Evolutionary conservation across 2,329 filamentous ascomycete species (phyloP), one percentile per base, ranked within the genome.

Genomic region (Pseudogymnoascus sp.): DNA sequence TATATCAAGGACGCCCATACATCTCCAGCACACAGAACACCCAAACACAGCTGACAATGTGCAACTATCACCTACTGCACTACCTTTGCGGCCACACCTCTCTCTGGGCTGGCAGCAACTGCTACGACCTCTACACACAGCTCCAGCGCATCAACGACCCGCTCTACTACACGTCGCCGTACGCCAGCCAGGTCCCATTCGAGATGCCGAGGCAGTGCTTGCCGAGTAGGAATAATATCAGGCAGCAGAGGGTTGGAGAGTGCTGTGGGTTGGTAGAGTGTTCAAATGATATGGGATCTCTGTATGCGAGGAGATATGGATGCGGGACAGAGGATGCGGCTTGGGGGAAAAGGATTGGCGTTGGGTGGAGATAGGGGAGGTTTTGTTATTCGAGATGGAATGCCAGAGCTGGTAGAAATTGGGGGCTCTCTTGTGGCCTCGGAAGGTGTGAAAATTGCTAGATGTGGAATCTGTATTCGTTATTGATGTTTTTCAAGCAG

Each of bases 141-240:
- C 67, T 73, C 1, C 69, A 72, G 64, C 67, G 72, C 11, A 72
- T 73, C 63, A 72, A 73, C 62, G 60, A 72, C 23, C 71, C 71
- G 4, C 38, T 46, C n/a, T 62, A 46, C 42, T 50, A 62, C 25
- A 36, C 60, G 14, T 23, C 59, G n/a, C 59, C 59, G 10, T 60
- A 60, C 34, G 8, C 36, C 21, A 18, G 59, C 8, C 18, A 50
- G 18, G 10, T 46, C 23, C 60, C 60, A 50, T 62, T 62, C 31
- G 60, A 62, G 42, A 37, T 62, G 23, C 60, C 42, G 21, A 36
- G 40, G 21, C 36, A 50, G 14, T 62, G 60, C 60, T 56, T 62
- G 25, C 60, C 60, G 12, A 46, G 28, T 23, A 38, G 60, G 18
- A 18, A 44, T n/a, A 62, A 62, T 62, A 44, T 62, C 4, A 50